A percentile compares a stretch with the other conserved stretches of the same genome.
Conservation (phyloP, 1,284 basidiomycete genomes). For the Cerioporus squamosus region DNA sequence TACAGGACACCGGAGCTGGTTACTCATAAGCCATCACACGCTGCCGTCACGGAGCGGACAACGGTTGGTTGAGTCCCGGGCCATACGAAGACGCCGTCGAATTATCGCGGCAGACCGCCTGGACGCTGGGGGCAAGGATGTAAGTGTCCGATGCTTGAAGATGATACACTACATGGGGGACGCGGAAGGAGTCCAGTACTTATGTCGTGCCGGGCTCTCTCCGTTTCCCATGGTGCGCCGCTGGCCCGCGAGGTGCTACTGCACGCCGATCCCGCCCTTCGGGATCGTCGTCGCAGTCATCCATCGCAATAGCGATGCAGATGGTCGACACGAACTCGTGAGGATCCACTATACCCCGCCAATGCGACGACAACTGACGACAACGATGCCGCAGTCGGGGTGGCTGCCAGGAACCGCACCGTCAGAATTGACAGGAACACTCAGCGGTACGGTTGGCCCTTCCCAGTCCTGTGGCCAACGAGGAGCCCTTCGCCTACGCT, state of each 20-base stretch:
- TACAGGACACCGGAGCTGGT: too few relatives aligned
- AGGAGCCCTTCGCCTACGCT: background rate
- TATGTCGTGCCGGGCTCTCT: too few relatives aligned
- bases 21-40: too few relatives aligned
- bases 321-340: conserved; percentile 33
- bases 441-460: background rate
- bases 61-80: too few relatives aligned
- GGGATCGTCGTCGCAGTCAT: conserved; percentile 66
- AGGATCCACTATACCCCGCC: conserved; percentile 32
- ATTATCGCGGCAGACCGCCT: too few relatives aligned
- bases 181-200: too few relatives aligned
- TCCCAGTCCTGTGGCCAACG: background rate
- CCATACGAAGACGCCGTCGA: too few relatives aligned
- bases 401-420: conserved; percentile 4
- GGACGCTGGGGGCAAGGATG: too few relatives aligned
- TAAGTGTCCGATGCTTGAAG: too few relatives aligned
- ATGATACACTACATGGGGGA: too few relatives aligned
- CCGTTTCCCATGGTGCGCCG: too few relatives aligned
- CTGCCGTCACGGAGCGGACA: too few relatives aligned
- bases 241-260: conserved; percentile 7
- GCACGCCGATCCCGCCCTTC: conserved; percentile 13
- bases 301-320: conserved; percentile 66
- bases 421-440: background rate
- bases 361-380: conserved; percentile 41
- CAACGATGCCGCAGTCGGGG: conserved; percentile 43